Base-by-base conservation (phyloP, 495 filamentous ascomycete genomes). In the Xylaria cubensis region DNA sequence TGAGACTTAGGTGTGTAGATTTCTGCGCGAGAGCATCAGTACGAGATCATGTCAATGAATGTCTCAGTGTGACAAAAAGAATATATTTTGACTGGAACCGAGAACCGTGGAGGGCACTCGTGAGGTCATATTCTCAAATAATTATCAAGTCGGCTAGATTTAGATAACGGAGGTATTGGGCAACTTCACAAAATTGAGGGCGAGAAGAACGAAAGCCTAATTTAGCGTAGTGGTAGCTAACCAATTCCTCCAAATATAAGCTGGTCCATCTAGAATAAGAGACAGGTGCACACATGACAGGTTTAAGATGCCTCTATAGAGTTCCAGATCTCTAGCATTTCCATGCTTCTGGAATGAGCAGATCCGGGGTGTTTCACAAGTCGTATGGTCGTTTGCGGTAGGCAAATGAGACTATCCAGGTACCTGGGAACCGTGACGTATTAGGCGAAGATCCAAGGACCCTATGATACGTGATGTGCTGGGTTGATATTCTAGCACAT, bases 1-100 rank as follows among this genome's bases (percentile, higher is more conserved):
- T 0, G 73, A 83, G 24, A 83, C 81, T 0, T 85, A 79, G 62
- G 50, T 29, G 34, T 29, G n/a, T 29, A 19, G 17, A 26, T 10
- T 15, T 9, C 13, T 24, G 39, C 21, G 39, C 4, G 29, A 13
- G 24, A 39, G 15, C n/a, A 24, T 51, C 12, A n/a, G 10, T 24
- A n/a, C n/a, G n/a, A 51, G 24, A 21, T 7, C n/a, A 24, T 51
- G 48, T 10, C 19, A 10, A 17, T 39, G 2, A 21, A 4, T n/a
- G 19, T 3, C 7, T 39, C 3, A 39, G 17, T 39, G 19, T 61
- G 58, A 39, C 8, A 61, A 19, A 21, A 39, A 61, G 32, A 51
- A 51, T 24, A 10, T 53, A 24, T 21, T 53, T 12, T 26, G 9
- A 12, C 24, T 26, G 2, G 2, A n/a, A 8, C 50, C 26, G 21